A percentile compares a stretch with the other conserved stretches of the same genome.
Evolutionary conservation across 148 eudicot genomes (phyloP).

Genomic region (Chenopodium berlandieri): DNA sequence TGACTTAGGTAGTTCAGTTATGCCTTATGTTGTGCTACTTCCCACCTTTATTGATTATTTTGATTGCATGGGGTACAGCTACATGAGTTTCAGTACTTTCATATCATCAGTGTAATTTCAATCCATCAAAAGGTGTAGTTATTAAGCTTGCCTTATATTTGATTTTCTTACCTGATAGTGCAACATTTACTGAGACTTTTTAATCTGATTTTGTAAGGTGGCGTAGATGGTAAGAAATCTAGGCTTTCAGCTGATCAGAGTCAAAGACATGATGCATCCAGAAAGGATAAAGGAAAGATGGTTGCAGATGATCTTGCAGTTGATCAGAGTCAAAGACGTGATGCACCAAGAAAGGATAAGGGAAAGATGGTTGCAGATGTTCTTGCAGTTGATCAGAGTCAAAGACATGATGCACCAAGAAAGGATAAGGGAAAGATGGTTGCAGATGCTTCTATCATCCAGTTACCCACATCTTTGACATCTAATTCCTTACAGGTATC

Average conservation of each 20-base stretch:
- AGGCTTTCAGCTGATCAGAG: constrained; percentile 18
- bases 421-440: constrained; percentile 22
- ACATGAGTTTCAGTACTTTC: neutral
- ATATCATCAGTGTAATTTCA: neutral
- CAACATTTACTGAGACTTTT: neutral
- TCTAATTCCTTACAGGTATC: constrained; percentile 4
- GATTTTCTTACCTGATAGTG: neutral
- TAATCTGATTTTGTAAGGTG: neutral
- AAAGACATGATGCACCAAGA: constrained; percentile 13
- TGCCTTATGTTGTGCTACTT: neutral
- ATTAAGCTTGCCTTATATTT: neutral
- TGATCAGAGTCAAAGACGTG: constrained; percentile 1
- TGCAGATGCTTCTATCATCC: constrained; percentile 3
- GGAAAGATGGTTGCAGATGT: constrained; percentile 10
- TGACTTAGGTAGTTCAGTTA: neutral
- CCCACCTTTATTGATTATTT: too few species aligned
- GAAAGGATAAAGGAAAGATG: constrained; percentile 22
- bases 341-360: constrained; percentile 21
- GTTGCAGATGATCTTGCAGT: neutral
- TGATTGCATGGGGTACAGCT: neutral
- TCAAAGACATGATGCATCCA: constrained; percentile 13
- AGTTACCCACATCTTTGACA: constrained; percentile 7
- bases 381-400: constrained; percentile 17
- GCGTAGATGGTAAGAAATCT: constrained; percentile 6
- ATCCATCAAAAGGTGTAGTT: neutral